A percentile compares a stretch with the other conserved stretches of the same genome.
These are phyloP conservation scores for Cichorium intybus DNA, from an alignment of 140 eudicot genomes.

Conservation along the genomic window DNA sequence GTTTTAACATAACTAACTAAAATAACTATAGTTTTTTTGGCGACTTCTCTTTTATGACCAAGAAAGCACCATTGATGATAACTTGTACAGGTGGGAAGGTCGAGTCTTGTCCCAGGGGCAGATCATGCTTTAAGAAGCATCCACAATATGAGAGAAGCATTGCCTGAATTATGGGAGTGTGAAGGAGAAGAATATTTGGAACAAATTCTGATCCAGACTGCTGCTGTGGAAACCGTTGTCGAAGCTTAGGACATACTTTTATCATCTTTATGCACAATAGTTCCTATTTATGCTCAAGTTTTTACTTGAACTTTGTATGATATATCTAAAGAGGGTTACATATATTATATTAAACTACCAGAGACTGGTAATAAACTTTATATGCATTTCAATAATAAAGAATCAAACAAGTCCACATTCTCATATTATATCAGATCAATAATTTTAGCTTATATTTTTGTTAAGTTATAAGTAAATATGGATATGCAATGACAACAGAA, in stretches of 20 bases:
- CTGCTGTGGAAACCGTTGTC: conserved; percentile 55
- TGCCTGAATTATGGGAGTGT: conserved; percentile 76
- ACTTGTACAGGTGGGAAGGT: conserved; percentile 70
- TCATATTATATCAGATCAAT: background rate
- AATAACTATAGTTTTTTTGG: background rate
- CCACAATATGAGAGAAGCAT: conserved; percentile 82
- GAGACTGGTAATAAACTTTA: background rate
- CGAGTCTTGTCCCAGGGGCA: conserved; percentile 72
- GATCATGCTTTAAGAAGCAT: conserved; percentile 78
- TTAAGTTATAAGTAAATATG: too few species aligned
- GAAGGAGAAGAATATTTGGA: conserved; percentile 49
- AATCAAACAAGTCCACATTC: background rate
- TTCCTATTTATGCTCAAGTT: background rate
- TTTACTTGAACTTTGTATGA: background rate
- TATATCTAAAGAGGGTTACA: background rate
- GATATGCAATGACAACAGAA: too few species aligned
- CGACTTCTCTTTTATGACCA: background rate
- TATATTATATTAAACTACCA: background rate
- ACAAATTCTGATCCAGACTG: conserved; percentile 41
- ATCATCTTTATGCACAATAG: background rate
- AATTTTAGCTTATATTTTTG: background rate
- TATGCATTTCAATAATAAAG: conserved; percentile 7
- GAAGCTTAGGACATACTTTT: conserved; percentile 39
- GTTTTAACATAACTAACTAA: background rate
- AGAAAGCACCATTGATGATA: background rate